These are phyloP conservation scores for Cytospora chrysosperma DNA, from an alignment of 2,329 filamentous ascomycete species.

Conservation along the genomic window DNA sequence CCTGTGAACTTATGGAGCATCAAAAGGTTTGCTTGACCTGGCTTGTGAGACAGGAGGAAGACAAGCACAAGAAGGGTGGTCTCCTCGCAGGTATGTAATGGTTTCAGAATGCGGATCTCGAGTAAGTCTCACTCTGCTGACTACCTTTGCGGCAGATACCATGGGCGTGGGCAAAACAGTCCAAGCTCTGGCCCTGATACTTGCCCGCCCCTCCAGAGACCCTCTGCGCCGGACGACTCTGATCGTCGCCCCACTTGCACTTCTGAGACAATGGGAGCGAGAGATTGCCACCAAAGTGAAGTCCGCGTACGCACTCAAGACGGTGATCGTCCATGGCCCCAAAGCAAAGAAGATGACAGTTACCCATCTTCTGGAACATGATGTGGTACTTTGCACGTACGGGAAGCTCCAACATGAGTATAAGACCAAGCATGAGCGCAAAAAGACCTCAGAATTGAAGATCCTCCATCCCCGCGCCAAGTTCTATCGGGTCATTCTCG, in stretches of 20 bases:
- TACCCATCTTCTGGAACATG: slow-evolving; percentile 5
- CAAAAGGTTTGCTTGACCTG: slow-evolving; percentile 19
- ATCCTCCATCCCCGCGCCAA: neutral
- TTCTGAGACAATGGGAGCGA: slow-evolving; percentile 90
- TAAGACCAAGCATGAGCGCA: slow-evolving; percentile 10
- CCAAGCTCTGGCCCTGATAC: slow-evolving; percentile 77
- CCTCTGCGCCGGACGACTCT: slow-evolving; percentile 61
- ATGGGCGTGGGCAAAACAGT: slow-evolving; percentile 93
- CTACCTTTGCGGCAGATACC: slow-evolving; percentile 58
- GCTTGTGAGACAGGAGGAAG: slow-evolving; percentile 13
- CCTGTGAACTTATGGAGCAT: slow-evolving; percentile 16
- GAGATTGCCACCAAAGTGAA: slow-evolving; percentile 59
- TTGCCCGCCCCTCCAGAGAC: slow-evolving; percentile 41
- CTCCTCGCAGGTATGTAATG: slow-evolving; percentile 17
- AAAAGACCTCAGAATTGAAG: neutral
- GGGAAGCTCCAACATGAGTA: slow-evolving; percentile 14
- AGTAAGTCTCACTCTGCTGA: neutral
- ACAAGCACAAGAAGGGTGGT: slow-evolving; percentile 7
- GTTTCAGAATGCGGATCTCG: neutral
- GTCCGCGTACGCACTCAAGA: slow-evolving; percentile 29
- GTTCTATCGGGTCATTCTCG: slow-evolving; percentile 14
- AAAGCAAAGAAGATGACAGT: slow-evolving; percentile 16
- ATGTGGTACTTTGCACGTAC: slow-evolving; percentile 21
- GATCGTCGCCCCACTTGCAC: slow-evolving; percentile 77
- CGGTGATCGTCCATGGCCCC: slow-evolving; percentile 30